Conservation (phyloP, 228 moss, liverwort and hornwort species). For the Sphagnum fallax region DNA sequence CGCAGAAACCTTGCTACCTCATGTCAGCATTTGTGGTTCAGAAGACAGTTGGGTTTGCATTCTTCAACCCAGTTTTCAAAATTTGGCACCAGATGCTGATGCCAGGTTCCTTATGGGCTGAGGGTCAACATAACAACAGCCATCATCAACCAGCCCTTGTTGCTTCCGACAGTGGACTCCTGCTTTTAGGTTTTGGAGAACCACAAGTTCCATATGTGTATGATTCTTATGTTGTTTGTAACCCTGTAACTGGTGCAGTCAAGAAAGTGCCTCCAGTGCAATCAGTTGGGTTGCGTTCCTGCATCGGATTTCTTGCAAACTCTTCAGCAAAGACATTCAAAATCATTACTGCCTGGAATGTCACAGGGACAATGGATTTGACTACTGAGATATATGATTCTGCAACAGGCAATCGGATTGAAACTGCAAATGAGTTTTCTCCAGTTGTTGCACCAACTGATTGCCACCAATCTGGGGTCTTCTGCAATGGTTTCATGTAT, state of each 20-base stretch:
- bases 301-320: slow-evolving; percentile 3
- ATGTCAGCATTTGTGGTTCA: not conserved
- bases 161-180: slow-evolving; percentile 7
- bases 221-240: slow-evolving; percentile 7
- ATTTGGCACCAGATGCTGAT: slow-evolving; percentile 11
- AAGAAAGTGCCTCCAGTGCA: not conserved
- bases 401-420: not conserved
- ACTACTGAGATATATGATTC: slow-evolving; percentile 9
- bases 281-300: not conserved
- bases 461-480: slow-evolving; percentile 1
- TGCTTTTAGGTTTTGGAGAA: slow-evolving; percentile 5
- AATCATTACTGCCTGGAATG: slow-evolving; percentile 5
- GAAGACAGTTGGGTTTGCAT: not conserved
- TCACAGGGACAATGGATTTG: not conserved
- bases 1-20: slow-evolving; percentile 9
- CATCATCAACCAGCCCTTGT: slow-evolving; percentile 3
- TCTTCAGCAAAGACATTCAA: slow-evolving; percentile 5
- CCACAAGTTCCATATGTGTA: not conserved
- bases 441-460: not conserved
- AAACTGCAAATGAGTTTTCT: not conserved
- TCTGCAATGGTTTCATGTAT: slow-evolving; percentile 5
- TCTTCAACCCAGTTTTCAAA: slow-evolving; percentile 10
- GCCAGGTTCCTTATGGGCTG: slow-evolving; percentile 2
- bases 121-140: not conserved
- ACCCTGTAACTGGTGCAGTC: slow-evolving; percentile 7